Conservation (phyloP, 169 alveolate species). For the Theileria equi region DNA sequence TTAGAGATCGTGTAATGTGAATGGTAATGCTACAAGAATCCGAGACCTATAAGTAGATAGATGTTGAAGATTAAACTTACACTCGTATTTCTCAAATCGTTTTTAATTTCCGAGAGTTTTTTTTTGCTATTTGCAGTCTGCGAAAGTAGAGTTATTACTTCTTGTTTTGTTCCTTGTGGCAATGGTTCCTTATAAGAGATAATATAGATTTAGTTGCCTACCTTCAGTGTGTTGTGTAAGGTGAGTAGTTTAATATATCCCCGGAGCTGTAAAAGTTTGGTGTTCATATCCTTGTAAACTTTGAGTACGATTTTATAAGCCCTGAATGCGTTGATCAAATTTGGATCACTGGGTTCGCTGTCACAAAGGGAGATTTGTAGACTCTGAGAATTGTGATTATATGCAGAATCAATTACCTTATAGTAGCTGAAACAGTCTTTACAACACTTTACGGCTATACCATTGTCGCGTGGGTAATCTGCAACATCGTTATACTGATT, state of each 20-base stretch:
- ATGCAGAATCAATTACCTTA: constrained; percentile 13
- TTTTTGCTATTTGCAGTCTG: constrained; percentile 26
- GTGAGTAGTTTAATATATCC: constrained; percentile 43
- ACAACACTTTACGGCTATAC: constrained; percentile 20
- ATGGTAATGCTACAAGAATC: constrained; percentile 1
- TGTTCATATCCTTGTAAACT: constrained; percentile 20
- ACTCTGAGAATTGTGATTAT: constrained; percentile 5
- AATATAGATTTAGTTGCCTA: background rate
- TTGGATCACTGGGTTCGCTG: background rate
- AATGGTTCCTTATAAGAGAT: constrained; percentile 40
- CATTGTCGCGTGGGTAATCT: background rate
- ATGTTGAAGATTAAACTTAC: background rate
- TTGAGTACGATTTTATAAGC: constrained; percentile 16
- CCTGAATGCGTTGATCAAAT: constrained; percentile 7
- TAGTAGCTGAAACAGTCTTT: constrained; percentile 25
- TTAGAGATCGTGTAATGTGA: constrained; percentile 17
- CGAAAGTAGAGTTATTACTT: constrained; percentile 2
- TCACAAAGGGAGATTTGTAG: background rate
- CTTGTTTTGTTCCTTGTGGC: constrained; percentile 47
- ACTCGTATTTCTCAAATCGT: background rate
- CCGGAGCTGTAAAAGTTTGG: constrained; percentile 33
- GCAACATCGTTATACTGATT: background rate
- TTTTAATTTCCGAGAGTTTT: constrained; percentile 35
- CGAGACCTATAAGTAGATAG: background rate
- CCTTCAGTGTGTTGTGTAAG: constrained; percentile 38